A percentile compares a stretch with the other conserved stretches of the same genome.
phyloP scores from a whole-genome alignment of 2,329 filamentous ascomycete genomes.

The Colletotrichum navitas region DNA sequence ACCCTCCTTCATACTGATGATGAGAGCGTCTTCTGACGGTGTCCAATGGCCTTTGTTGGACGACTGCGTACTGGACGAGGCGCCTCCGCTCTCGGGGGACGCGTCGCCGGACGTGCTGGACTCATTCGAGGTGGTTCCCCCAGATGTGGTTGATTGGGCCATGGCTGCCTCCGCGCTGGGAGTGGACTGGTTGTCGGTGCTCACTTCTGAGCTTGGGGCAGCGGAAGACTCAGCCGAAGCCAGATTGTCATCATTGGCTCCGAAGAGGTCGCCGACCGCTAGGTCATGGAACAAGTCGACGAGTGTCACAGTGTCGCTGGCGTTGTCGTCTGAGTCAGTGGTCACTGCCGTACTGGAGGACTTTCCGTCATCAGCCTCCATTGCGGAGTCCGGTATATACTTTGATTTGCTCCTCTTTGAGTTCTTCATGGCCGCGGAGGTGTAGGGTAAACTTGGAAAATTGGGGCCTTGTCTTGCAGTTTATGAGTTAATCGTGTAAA shows the following conservation, averaged over 20 bases:
- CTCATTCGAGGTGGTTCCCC: conserved; percentile 28
- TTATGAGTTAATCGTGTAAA: not conserved
- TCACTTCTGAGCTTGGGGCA: conserved; percentile 23
- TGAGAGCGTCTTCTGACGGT: conserved; percentile 52
- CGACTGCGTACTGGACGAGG: conserved; percentile 18
- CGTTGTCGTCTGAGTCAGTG: conserved; percentile 22
- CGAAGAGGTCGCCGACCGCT: not conserved
- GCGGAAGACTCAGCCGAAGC: conserved; percentile 25
- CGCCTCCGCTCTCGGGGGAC: conserved; percentile 14
- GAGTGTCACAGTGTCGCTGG: conserved; percentile 26
- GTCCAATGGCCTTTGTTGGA: conserved; percentile 46
- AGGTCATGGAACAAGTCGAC: conserved; percentile 25
- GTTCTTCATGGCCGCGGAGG: conserved; percentile 16
- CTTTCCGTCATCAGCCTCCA: not conserved
- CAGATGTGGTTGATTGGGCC: conserved; percentile 15
- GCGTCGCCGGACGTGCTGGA: conserved; percentile 1
- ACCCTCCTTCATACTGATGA: conserved; percentile 52
- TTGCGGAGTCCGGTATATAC: not conserved
- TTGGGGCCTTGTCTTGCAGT: not conserved
- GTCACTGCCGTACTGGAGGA: conserved; percentile 20
- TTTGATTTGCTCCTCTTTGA: conserved; percentile 7
- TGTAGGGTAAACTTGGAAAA: not conserved
- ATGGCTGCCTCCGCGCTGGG: conserved; percentile 2
- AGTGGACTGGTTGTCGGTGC: conserved; percentile 5
- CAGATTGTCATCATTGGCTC: conserved; percentile 5